Conservation (phyloP, 345 rosid species). For the Hibiscus trionum region DNA sequence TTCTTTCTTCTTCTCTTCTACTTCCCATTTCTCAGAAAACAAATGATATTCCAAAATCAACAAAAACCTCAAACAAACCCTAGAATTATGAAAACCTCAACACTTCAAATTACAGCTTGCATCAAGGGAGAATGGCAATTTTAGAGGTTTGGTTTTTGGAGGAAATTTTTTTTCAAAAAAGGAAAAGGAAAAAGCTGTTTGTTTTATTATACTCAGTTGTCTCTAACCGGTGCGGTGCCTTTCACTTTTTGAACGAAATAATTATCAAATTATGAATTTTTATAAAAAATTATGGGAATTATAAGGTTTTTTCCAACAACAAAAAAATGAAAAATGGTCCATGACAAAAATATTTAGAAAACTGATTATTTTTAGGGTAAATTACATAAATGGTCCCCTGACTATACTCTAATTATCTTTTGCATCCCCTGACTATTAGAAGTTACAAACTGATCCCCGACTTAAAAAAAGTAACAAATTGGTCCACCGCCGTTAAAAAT, state of each 20-base stretch:
- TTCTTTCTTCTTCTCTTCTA: slow-evolving; percentile 86
- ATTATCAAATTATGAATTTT: neutral
- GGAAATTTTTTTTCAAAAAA: neutral
- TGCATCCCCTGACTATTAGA: too few species aligned
- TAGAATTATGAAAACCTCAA: slow-evolving; percentile 3
- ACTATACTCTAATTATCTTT: too few species aligned
- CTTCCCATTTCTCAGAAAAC: slow-evolving; percentile 55
- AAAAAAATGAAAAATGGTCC: too few species aligned
- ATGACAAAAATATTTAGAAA: too few species aligned
- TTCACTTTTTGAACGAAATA: neutral
- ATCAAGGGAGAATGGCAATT: neutral
- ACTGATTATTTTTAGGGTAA: too few species aligned
- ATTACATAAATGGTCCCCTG: too few species aligned
- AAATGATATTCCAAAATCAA: slow-evolving; percentile 4
- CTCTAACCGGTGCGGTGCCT: slow-evolving; percentile 14
- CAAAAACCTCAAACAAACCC: neutral
- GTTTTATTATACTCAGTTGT: slow-evolving; percentile 6
- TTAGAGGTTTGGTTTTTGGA: slow-evolving; percentile 8
- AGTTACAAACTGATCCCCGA: too few species aligned
- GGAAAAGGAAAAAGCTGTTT: neutral
- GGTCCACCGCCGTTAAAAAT: too few species aligned
- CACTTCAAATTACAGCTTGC: neutral
- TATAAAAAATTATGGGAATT: too few species aligned
- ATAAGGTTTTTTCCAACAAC: too few species aligned
- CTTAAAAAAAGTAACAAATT: too few species aligned